Evolutionary conservation across 495 filamentous ascomycete species (phyloP), one percentile per base, ranked within the genome.

Genomic region (Podospora australis): DNA sequence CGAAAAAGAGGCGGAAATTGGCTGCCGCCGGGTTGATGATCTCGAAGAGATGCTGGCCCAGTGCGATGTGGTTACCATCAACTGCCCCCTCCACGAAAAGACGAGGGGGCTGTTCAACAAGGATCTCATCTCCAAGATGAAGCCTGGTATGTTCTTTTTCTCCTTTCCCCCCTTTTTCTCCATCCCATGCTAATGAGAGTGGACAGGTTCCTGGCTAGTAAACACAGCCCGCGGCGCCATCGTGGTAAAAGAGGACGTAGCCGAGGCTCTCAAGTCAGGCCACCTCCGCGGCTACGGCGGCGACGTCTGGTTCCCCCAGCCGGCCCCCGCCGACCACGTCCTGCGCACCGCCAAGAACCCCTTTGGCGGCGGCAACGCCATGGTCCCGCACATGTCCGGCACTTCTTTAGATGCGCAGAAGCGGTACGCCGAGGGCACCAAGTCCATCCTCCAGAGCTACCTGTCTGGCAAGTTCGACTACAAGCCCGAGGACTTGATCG

Each of bases 41-140:
- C 81, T 98, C 56, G 91, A 96, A 78, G 92, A 98, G 71, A 86
- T 98, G 82, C 72, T 98, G 48, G 77, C 78, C 46, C 90, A 96
- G 79, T 96, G 90, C 70, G 92, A 98, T 58, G 87, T 98, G 34
- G 92, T 98, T 62, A 98, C 92, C 61, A 97, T 98, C 72, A 98
- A 98, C 81, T 96, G 91, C 81, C 92, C 92, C 51, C 80, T 98
- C 53, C 92, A 98, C 73, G 92, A 96, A 78, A 94, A 92, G 79
- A 98, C 92, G 38, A 77, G 79, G 25, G 92, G 92, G 53, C 67
- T 98, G 57, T 98, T 98, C 78, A 96, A 96, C 80, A 97, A 97
- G 86, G 88, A 96, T n/a, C 79, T 98, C 52, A 95, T 98, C 61
- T 78, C 84, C 60, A 96, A 96, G 87, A 98, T 98, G 92, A 98